Evolutionary conservation across 805 yeast species (phyloP).

Genomic region (Schizosaccharomyces octosporus): DNA sequence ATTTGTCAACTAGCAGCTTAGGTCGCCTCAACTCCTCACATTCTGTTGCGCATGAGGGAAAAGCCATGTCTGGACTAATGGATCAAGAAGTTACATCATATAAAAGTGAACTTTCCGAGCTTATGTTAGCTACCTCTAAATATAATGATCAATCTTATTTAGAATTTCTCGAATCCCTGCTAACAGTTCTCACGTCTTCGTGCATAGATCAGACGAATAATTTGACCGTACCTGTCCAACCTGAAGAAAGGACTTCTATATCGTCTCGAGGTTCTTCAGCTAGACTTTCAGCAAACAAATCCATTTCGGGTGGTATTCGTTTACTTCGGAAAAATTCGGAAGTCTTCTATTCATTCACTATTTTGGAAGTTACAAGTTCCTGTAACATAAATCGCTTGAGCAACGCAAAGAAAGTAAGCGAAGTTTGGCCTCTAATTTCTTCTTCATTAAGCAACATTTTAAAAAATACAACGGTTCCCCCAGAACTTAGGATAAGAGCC

Average conservation of each 20-base stretch:
- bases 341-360: background rate
- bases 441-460: background rate
- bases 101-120: background rate
- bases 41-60: background rate
- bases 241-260: background rate
- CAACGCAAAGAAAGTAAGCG: background rate
- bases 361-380: background rate
- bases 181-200: background rate
- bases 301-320: background rate
- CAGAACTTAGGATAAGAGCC: background rate
- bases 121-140: background rate
- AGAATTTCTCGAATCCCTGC: background rate
- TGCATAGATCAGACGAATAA: background rate
- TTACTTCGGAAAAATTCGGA: background rate
- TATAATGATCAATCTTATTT: background rate
- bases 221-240: background rate
- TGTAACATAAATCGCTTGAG: background rate
- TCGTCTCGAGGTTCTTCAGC: background rate
- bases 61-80: background rate
- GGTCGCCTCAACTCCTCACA: background rate
- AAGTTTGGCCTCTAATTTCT: background rate
- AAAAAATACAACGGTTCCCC: background rate
- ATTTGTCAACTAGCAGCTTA: background rate
- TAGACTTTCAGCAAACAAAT: background rate
- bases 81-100: background rate